Conservation (phyloP, 495 filamentous ascomycete genomes). For the Aspergillus ostianus region DNA sequence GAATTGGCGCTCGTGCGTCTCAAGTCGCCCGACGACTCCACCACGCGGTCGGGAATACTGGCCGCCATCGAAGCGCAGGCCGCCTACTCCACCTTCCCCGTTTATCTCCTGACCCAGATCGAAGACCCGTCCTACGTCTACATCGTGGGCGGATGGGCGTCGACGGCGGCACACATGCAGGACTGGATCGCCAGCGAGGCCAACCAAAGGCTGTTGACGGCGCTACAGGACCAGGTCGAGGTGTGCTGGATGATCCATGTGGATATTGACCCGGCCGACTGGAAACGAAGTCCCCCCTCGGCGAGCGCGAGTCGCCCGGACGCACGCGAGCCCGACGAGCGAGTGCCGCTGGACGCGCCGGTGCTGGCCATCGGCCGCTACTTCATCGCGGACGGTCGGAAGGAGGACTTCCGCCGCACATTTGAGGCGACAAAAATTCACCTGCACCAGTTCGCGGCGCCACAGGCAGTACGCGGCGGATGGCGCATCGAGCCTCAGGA, state of each 20-base stretch:
- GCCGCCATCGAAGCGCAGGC: constrained; percentile 35
- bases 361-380: constrained; percentile 44
- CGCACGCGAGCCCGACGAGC: background rate
- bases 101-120: constrained; percentile 40
- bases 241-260: constrained; percentile 41
- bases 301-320: constrained; percentile 6
- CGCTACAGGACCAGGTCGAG: constrained; percentile 40
- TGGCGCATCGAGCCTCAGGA: constrained; percentile 49
- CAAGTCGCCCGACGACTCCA: constrained; percentile 12
- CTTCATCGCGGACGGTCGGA: constrained; percentile 41
- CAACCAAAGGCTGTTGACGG: constrained; percentile 42
- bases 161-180: constrained; percentile 39
- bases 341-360: constrained; percentile 37
- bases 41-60: constrained; percentile 22
- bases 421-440: constrained; percentile 30
- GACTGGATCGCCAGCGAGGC: constrained; percentile 44
- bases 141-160: constrained; percentile 52
- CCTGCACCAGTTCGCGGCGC: constrained; percentile 36
- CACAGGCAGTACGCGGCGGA: constrained; percentile 36
- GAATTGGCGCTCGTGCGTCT: constrained; percentile 51
- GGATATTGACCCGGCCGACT: constrained; percentile 24
- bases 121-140: constrained; percentile 49
- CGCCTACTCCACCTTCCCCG: constrained; percentile 32
- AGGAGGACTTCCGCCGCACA: constrained; percentile 33
- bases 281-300: background rate